Evolutionary conservation across 345 rosid genomes (phyloP).

Genomic region (Citrus medica): DNA sequence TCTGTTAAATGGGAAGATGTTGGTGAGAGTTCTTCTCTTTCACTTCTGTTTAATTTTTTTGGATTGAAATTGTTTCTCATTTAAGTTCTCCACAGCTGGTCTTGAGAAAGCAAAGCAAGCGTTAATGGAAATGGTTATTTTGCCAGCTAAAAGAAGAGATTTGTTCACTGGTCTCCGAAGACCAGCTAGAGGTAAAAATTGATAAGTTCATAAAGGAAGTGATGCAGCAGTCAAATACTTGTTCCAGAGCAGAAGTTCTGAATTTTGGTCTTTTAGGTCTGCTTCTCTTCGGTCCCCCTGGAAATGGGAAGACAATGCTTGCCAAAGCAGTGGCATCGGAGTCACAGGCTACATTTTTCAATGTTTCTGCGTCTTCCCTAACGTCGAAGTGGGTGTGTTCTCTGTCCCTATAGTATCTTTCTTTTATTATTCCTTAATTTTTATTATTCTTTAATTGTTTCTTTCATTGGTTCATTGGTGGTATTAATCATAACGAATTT

Average conservation of each 20-base stretch:
- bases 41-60: background rate
- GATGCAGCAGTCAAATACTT: slow-evolving; percentile 3
- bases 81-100: slow-evolving; percentile 60
- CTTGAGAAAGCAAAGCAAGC: slow-evolving; percentile 96
- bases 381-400: slow-evolving; percentile 90
- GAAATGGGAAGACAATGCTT: slow-evolving; percentile 99
- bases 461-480: slow-evolving; percentile 10
- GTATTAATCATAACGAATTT: background rate
- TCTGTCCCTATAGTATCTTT: slow-evolving; percentile 1
- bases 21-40: slow-evolving; percentile 43
- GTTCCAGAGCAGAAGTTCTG: slow-evolving; percentile 1
- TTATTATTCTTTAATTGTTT: background rate
- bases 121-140: slow-evolving; percentile 92
- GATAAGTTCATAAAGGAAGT: background rate
- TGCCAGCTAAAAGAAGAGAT: slow-evolving; percentile 90
- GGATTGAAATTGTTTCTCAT: slow-evolving; percentile 14
- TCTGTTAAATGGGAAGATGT: slow-evolving; percentile 97
- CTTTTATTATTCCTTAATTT: background rate
- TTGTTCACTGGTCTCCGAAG: slow-evolving; percentile 93
- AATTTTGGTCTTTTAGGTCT: slow-evolving; percentile 51
- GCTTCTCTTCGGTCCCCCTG: slow-evolving; percentile 98
- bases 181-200: slow-evolving; percentile 83
- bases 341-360: slow-evolving; percentile 94
- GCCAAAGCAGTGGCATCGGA: slow-evolving; percentile 98
- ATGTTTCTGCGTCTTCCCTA: slow-evolving; percentile 90